Evolutionary conservation across 2,329 filamentous ascomycete genomes (phyloP), one percentile per base, ranked within the genome.

Genomic region (Fusarium foetens): DNA sequence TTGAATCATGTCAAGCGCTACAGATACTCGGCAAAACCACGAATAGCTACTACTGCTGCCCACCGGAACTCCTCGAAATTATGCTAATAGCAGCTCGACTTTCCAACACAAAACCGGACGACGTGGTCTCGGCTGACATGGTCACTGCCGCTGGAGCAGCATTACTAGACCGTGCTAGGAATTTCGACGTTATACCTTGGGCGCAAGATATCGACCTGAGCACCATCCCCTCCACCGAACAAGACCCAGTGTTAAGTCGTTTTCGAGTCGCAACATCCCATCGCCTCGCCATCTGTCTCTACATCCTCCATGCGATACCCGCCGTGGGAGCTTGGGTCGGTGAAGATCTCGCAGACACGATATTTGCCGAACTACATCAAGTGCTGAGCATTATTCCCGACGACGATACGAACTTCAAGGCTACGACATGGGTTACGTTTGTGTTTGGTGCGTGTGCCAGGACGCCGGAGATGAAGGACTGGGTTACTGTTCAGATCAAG

Each of bases 341-440:
- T 16, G 74, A 80, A 2, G 70, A 78, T 16, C 66, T 80, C 35
- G 75, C 70, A 8, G 78, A 80, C 7, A 63, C 73, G 3, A 77
- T 89, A 6, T 83, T 84, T 19, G 69, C 80, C 5, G 85, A 87
- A 29, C 80, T 88, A 3, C 81, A 87, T 11, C 63, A 82, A 6
- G 84, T 87, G 31, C 79, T 89, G 7, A 82, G 83, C 1, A 80
- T 79, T 42, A 84, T 90, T 5, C 83, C 84, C 1, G 81, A 84
- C 13, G 80, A 84, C 5, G 86, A 89, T 49, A 81, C 83, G 3
- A 83, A 88, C 25, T 85, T 88, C 79, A 90, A 89, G 71, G 87
- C 86, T 0, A 88, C 86, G 8, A 84, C 85, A 2, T 90, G 87
- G 87, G 86, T 87, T 0, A 84, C 87, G 0, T 90, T 90, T 59